Evolutionary conservation across 2,329 filamentous ascomycete genomes (phyloP), one percentile per base, ranked within the genome.

Genomic region (Leptosphaerulina australis): DNA sequence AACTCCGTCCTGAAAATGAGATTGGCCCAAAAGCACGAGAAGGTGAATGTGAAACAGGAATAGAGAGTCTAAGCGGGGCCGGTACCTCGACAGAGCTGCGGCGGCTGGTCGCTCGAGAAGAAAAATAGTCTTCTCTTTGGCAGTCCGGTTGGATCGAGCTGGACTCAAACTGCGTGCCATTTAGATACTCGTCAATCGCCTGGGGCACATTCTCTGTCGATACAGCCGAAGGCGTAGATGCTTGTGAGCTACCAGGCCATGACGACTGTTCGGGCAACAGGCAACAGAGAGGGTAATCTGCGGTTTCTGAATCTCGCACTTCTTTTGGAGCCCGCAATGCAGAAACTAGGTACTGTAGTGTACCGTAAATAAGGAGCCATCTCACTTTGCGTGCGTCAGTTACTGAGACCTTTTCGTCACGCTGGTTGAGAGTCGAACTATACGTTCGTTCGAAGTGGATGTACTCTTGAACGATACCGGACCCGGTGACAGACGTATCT

Each of bases 311-410:
- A 45, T 87, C 82, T 12, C 77, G 77, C 21, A 90, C 84, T 60
- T 88, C 83, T 4, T 75, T 66, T 0, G 89, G 86, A 0, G 82
- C 76, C 25, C 81, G 75, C 0, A 83, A 86, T 28, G 85, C 84
- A 44, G 83, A 83, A 8, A 82, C 79, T 1, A 94, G 78, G n/a
- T 85, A 86, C 67, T 94, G 90, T 48, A 90, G 81, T 3, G 84
- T 80, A 14, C 84, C 81, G 62, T 93, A 93, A 5, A 93, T 80
- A 26, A 92, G 67, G 22, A 92, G 82, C 89, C 89, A 94, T 29
- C 89, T 81, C 12, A 91, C 82, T 69, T 91, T 92, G 30, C 90
- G 83, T 1, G 84, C 88, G 56, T 93, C 89, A 7, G 80, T 76
- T 9, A 84, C 73, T 0, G 82, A 80, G 1, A 87, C 67, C 62